A percentile compares a stretch with the other conserved stretches of the same genome.
phyloP scores from a whole-genome alignment of 2,329 filamentous ascomycete genomes.

The Fusarium guadeloupense region DNA sequence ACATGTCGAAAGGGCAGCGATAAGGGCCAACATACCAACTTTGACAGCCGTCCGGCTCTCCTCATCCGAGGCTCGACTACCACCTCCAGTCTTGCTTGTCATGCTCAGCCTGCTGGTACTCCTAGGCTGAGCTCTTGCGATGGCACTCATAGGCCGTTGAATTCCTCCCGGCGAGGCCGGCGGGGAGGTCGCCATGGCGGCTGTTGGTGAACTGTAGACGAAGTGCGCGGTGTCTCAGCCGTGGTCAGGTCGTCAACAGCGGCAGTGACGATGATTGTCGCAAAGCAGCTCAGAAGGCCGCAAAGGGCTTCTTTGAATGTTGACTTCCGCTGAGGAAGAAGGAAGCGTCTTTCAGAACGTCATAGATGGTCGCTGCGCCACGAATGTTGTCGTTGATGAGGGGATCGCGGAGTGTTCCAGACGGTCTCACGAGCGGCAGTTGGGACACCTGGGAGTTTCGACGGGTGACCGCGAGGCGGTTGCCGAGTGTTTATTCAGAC shows the following conservation, averaged over 20 bases:
- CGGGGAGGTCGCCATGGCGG: constrained; percentile 73
- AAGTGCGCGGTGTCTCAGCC: constrained; percentile 30
- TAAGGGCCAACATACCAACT: constrained; percentile 77
- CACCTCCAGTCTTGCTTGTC: constrained; percentile 77
- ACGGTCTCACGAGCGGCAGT: constrained; percentile 35
- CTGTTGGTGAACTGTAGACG: constrained; percentile 29
- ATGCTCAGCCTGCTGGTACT: constrained; percentile 89
- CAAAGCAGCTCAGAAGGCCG: constrained; percentile 18
- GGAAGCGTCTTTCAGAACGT: constrained; percentile 34
- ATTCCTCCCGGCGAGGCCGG: constrained; percentile 69
- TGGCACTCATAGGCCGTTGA: constrained; percentile 80
- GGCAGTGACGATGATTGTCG: constrained; percentile 13
- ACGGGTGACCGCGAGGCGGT: constrained; percentile 28
- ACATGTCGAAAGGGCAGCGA: not conserved
- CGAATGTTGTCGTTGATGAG: constrained; percentile 29
- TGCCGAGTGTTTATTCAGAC: constrained; percentile 39
- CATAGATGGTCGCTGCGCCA: constrained; percentile 34
- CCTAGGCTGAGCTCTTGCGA: constrained; percentile 76
- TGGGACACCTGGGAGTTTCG: constrained; percentile 15
- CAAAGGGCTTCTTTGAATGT: constrained; percentile 24
- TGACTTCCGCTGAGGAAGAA: constrained; percentile 34
- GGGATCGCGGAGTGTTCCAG: constrained; percentile 34
- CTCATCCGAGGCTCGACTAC: constrained; percentile 87
- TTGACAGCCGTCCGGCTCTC: constrained; percentile 91
- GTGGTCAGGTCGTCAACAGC: constrained; percentile 11